Percentiles rank a stretch among this genome's conserved stretches.
These are phyloP conservation scores for Thelonectria discophora DNA, from an alignment of 2,329 filamentous ascomycete genomes.

Conservation along the genomic window DNA sequence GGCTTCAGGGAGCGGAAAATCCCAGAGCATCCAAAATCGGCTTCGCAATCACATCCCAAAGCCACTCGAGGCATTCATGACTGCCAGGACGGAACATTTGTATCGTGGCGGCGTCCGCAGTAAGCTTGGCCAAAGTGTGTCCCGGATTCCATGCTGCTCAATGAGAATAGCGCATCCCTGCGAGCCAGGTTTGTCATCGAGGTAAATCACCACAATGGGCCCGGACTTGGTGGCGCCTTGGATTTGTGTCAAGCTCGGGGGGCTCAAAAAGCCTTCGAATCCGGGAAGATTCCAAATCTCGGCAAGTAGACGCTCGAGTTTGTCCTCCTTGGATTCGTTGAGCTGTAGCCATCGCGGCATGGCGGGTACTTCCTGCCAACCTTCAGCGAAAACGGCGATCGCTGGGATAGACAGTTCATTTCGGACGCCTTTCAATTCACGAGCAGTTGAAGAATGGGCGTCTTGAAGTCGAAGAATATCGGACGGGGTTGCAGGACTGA, in stretches of 20 bases:
- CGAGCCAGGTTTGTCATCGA: too few species aligned
- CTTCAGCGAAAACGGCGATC: not conserved
- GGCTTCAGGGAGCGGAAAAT: slow-evolving; percentile 28
- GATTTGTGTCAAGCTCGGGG: not conserved
- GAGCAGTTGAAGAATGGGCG: not conserved
- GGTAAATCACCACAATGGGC: not conserved
- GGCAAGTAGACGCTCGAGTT: not conserved
- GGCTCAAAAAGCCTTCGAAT: not conserved
- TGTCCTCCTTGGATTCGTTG: not conserved
- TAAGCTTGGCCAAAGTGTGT: not conserved
- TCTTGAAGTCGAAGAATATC: not conserved
- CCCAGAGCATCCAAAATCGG: slow-evolving; percentile 43
- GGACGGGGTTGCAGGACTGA: not conserved
- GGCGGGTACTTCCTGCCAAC: not conserved
- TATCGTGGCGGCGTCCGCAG: not conserved
- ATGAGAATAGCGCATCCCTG: not conserved
- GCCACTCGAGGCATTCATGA: slow-evolving; percentile 39
- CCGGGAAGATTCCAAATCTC: not conserved
- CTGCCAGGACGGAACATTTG: not conserved
- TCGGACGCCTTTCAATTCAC: not conserved
- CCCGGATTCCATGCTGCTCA: not conserved
- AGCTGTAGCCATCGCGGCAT: not conserved
- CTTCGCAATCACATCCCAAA: slow-evolving; percentile 42
- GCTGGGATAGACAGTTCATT: too few species aligned
- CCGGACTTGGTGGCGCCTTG: not conserved